A percentile compares a stretch with the other conserved stretches of the same genome.
Evolutionary conservation across 306 rosid species (phyloP).

Genomic region (Ziziphus jujuba): DNA sequence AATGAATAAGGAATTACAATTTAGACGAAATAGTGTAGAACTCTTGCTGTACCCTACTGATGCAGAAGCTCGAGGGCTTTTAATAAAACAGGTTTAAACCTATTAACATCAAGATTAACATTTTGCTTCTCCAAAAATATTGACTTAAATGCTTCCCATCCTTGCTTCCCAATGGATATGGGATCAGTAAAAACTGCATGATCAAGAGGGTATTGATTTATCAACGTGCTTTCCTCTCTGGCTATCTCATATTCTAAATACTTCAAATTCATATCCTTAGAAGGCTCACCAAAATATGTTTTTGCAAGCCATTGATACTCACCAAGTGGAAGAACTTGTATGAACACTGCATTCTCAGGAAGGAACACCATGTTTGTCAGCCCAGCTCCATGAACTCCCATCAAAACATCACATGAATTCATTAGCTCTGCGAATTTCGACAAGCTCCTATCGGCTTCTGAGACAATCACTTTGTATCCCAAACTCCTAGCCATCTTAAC

Average conservation of each 20-base stretch:
- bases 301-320: slow-evolving; percentile 71
- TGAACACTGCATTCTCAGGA: slow-evolving; percentile 70
- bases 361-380: slow-evolving; percentile 84
- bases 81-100: slow-evolving; percentile 64
- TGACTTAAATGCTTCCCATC: slow-evolving; percentile 55
- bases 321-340: slow-evolving; percentile 80
- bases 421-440: slow-evolving; percentile 51
- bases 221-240: slow-evolving; percentile 68
- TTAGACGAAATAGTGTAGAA: not conserved
- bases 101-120: slow-evolving; percentile 57
- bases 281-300: slow-evolving; percentile 50
- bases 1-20: not conserved
- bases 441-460: slow-evolving; percentile 50
- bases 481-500: slow-evolving; percentile 47
- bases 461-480: slow-evolving; percentile 56
- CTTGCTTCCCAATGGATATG: slow-evolving; percentile 38
- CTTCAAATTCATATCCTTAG: slow-evolving; percentile 63
- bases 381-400: slow-evolving; percentile 99
- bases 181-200: slow-evolving; percentile 56
- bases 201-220: slow-evolving; percentile 64
- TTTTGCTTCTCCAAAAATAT: slow-evolving; percentile 73
- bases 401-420: slow-evolving; percentile 80
- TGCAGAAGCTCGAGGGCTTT: slow-evolving; percentile 79
- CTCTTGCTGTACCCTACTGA: slow-evolving; percentile 20
- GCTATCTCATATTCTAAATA: slow-evolving; percentile 73